phyloP scores from a whole-genome alignment of 148 eudicot species.

The Cornus florida region DNA sequence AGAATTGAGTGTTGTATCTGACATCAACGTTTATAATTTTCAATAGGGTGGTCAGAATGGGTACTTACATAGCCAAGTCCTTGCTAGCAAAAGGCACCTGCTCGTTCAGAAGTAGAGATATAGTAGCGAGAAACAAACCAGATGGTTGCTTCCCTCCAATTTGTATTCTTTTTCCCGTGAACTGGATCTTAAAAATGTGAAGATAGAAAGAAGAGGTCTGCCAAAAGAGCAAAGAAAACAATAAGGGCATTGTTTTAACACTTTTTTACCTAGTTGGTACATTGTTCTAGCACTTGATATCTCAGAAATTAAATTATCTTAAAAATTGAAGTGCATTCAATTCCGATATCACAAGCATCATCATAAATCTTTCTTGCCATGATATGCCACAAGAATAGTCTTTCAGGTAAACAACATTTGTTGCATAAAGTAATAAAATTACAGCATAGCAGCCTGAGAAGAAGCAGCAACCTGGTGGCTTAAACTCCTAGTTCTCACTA shows the following conservation, averaged over 20 bases:
- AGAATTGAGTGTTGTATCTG: background rate
- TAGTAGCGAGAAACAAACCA: constrained; percentile 58
- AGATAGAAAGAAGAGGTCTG: constrained; percentile 90
- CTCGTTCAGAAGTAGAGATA: constrained; percentile 78
- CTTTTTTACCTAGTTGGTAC: too few relatives aligned
- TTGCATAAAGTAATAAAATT: background rate
- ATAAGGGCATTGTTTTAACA: background rate
- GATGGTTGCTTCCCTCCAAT: constrained; percentile 94
- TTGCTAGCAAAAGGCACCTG: constrained; percentile 74
- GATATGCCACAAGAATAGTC: background rate
- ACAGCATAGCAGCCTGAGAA: background rate
- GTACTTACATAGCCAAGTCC: constrained; percentile 63
- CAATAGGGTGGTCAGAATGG: background rate
- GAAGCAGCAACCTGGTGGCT: background rate
- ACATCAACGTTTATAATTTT: background rate
- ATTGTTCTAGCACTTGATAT: background rate
- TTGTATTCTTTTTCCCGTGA: constrained; percentile 73
- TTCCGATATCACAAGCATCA: background rate
- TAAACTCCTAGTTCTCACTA: background rate
- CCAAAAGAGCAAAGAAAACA: constrained; percentile 29
- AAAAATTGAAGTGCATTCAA: background rate
- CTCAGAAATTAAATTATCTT: background rate
- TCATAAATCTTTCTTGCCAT: background rate
- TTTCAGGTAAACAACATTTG: background rate
- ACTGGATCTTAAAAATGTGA: constrained; percentile 83